Evolutionary conservation across 2,329 filamentous ascomycete species (phyloP).

Genomic region (Paracorniculantispora psalliotae): DNA sequence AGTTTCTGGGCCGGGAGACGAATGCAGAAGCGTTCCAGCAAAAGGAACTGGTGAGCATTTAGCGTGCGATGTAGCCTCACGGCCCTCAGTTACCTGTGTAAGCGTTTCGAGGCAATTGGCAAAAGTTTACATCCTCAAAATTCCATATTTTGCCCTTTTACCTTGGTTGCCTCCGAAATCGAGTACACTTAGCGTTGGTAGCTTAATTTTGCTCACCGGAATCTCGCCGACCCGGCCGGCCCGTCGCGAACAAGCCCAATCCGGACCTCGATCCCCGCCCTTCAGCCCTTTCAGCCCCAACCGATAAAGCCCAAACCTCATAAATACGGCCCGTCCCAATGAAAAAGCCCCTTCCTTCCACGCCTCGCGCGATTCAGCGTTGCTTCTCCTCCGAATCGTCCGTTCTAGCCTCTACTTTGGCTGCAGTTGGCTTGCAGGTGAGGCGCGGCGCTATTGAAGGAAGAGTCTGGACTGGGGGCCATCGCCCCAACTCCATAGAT

Average conservation of each 20-base stretch:
- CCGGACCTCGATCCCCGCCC: not conserved
- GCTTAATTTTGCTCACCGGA: not conserved
- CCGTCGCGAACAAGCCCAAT: conserved; percentile 7
- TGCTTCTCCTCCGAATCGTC: not conserved
- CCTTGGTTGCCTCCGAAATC: no score
- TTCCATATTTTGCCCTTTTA: no score
- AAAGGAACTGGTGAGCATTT: not conserved
- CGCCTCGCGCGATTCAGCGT: not conserved
- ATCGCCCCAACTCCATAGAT: not conserved
- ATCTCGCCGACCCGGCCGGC: not conserved
- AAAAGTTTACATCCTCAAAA: no score
- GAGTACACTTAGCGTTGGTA: no score
- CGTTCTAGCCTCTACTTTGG: not conserved
- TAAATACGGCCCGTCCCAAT: not conserved
- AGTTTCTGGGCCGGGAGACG: not conserved
- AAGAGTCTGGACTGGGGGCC: not conserved
- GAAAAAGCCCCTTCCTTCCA: not conserved
- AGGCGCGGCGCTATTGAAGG: not conserved
- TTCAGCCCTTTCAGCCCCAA: not conserved
- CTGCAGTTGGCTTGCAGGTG: not conserved
- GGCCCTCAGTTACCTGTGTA: no score
- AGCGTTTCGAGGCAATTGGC: no score
- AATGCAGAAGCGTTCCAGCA: not conserved
- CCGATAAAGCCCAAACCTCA: not conserved
- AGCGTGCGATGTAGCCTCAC: not conserved